phyloP scores from a whole-genome alignment of 1,284 basidiomycete species.

The Vanrija sp. region DNA sequence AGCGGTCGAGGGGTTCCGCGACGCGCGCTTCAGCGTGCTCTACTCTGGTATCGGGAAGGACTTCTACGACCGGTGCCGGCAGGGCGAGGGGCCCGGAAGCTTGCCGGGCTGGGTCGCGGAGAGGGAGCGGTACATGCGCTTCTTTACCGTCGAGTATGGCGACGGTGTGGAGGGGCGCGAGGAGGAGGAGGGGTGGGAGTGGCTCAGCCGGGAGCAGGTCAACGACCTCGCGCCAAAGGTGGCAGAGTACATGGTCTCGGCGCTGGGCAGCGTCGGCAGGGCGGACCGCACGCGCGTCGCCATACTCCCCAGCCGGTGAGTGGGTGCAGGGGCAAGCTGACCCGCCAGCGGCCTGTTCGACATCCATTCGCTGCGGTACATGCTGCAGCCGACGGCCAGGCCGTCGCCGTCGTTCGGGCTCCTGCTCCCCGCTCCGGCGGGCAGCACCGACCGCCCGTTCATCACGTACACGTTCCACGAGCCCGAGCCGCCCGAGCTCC shows the following conservation, averaged over 20 bases:
- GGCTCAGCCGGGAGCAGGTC: too few species aligned
- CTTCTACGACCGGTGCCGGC: slow-evolving; percentile 29
- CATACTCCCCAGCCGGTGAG: slow-evolving; percentile 3
- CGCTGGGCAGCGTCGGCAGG: too few species aligned
- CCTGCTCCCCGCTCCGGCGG: not conserved
- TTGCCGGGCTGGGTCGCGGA: slow-evolving; percentile 6
- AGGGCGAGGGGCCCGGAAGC: not conserved
- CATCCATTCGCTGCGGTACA: not conserved
- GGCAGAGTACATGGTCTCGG: too few species aligned
- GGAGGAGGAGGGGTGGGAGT: not conserved
- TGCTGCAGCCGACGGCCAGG: not conserved
- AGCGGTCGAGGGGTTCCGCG: slow-evolving; percentile 6
- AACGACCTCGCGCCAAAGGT: too few species aligned
- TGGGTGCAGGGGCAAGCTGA: not conserved
- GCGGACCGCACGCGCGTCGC: not conserved
- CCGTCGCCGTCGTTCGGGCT: not conserved
- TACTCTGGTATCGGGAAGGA: slow-evolving; percentile 33
- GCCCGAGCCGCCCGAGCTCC: not conserved
- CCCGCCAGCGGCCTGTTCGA: not conserved
- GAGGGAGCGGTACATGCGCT: not conserved
- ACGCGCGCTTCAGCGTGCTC: slow-evolving; percentile 27
- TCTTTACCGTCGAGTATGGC: not conserved
- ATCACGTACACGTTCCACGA: not conserved
- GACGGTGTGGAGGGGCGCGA: not conserved
- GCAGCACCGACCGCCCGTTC: not conserved